Conservation (phyloP, 805 yeast genomes). For the Blastobotrys chiropterorum region DNA sequence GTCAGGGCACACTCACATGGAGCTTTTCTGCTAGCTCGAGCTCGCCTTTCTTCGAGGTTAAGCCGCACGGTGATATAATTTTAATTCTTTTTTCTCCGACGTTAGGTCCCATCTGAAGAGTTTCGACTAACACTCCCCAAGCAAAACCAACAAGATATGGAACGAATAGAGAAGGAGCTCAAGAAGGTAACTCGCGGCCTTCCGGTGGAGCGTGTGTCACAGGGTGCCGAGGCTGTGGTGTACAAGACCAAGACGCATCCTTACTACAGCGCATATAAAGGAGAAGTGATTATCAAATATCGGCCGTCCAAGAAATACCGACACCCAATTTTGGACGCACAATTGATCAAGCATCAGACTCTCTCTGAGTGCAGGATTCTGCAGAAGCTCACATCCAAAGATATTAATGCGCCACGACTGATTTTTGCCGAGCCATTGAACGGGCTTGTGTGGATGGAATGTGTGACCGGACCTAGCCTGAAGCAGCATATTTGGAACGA, state of each 20-base stretch:
- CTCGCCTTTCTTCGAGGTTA: no score
- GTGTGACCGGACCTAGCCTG: slow-evolving; percentile 45
- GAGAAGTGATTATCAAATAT: slow-evolving; percentile 60
- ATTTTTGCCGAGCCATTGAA: slow-evolving; percentile 68
- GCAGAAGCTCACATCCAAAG: slow-evolving; percentile 41
- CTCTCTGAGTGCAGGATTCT: slow-evolving; percentile 77
- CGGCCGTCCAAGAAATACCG: slow-evolving; percentile 90
- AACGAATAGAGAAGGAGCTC: slow-evolving; percentile 13
- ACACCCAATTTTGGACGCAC: slow-evolving; percentile 73
- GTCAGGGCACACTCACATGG: no score
- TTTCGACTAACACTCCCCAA: no score
- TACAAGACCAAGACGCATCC: slow-evolving; percentile 63
- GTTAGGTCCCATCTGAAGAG: no score
- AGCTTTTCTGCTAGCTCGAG: no score
- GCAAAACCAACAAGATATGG: slow-evolving; percentile 4
- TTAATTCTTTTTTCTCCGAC: no score
- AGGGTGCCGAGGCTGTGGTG: slow-evolving; percentile 89
- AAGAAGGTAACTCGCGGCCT: slow-evolving; percentile 26
- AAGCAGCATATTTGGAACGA: slow-evolving; percentile 34
- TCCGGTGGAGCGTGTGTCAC: slow-evolving; percentile 55
- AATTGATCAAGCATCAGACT: slow-evolving; percentile 74
- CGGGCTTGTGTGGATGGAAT: slow-evolving; percentile 89
- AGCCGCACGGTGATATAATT: no score
- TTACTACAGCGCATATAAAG: slow-evolving; percentile 33
- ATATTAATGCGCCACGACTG: slow-evolving; percentile 62